Base-by-base conservation (phyloP, 345 rosid genomes). In the Pistacia atlantica region DNA sequence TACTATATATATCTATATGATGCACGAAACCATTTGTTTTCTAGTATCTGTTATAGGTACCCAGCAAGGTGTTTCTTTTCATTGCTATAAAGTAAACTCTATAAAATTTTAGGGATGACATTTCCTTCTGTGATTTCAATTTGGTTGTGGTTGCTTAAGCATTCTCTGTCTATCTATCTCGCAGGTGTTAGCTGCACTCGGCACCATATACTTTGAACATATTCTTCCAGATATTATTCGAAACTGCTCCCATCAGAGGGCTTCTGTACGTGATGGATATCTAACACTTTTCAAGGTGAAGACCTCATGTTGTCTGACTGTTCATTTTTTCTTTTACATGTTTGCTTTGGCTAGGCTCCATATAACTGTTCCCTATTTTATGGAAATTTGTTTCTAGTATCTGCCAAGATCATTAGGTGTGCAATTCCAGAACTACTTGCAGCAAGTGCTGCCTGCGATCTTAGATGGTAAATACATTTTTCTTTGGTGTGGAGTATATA, bases 181-280 rank as follows among this genome's bases (percentile, higher is more conserved):
- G 65, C 84, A 96, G 99, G 99, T 96, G 73, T 87, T 96, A 84
- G 90, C 98, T 82, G 95, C 99, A 66, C 97, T 96, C 80, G 99
- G 99, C 61, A 87, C 84, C 59, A 90, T 77, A 69, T 93, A 93
- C 85, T 92, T 96, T 79, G 97, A 92, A 81, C 64, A 79, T 83
- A 37, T 92, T 73, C 98, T 96, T 72, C 97, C 99, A 79, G 97
- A 96, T 84, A 84, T 96, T 75, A 91, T 96, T 71, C 86, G 93
- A 55, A 95, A 89, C 77, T 96, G 99, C 86, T 93, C 98, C 75
- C 97, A 96, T 82, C 97, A 90, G 72, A 92, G 82, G 81, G 97
- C 98, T 45, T 90, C 95, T 11, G 97, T 93, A 22, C 98, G 99
- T 70, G 99, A 96, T 88, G 99, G 99, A 80, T 96, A 96, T 86